A percentile compares a stretch with the other conserved stretches of the same genome.
Evolutionary conservation across 2,329 filamentous ascomycete species (phyloP).

Genomic region (Cytospora chrysosperma): DNA sequence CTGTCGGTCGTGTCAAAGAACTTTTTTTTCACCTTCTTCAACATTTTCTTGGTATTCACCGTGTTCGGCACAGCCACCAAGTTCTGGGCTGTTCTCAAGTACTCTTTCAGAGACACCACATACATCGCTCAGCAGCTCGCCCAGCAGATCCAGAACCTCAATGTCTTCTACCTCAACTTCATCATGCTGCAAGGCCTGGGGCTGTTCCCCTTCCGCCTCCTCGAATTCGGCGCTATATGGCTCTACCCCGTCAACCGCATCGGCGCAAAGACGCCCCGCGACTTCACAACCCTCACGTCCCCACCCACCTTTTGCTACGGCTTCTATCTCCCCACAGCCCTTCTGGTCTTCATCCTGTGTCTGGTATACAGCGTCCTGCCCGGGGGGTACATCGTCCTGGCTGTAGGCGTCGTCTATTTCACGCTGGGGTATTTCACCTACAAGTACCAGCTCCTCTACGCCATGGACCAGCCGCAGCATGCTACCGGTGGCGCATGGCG

Average conservation of each 20-base stretch:
- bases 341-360: constrained; percentile 93
- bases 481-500: constrained; percentile 93
- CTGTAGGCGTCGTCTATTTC: constrained; percentile 83
- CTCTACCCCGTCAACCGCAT: constrained; percentile 80
- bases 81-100: constrained; percentile 69
- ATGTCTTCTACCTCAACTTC: constrained; percentile 88
- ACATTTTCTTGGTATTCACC: constrained; percentile 94
- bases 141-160: constrained; percentile 68
- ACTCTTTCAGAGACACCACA: constrained; percentile 76
- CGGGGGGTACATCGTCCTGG: constrained; percentile 75
- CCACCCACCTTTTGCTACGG: constrained; percentile 93
- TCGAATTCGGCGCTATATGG: constrained; percentile 83
- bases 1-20: constrained; percentile 96
- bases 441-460: constrained; percentile 96
- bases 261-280: constrained; percentile 81
- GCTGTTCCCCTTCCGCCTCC: constrained; percentile 84
- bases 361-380: constrained; percentile 89
- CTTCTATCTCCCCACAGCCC: constrained; percentile 88
- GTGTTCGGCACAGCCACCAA: constrained; percentile 79
- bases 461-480: constrained; percentile 96
- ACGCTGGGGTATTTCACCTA: constrained; percentile 82
- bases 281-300: constrained; percentile 77
- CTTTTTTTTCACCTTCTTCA: constrained; percentile 99
- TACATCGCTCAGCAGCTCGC: constrained; percentile 76
- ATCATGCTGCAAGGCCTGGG: constrained; percentile 94